phyloP scores from a whole-genome alignment of 805 yeast species.

The Blastobotrys attinorum region DNA sequence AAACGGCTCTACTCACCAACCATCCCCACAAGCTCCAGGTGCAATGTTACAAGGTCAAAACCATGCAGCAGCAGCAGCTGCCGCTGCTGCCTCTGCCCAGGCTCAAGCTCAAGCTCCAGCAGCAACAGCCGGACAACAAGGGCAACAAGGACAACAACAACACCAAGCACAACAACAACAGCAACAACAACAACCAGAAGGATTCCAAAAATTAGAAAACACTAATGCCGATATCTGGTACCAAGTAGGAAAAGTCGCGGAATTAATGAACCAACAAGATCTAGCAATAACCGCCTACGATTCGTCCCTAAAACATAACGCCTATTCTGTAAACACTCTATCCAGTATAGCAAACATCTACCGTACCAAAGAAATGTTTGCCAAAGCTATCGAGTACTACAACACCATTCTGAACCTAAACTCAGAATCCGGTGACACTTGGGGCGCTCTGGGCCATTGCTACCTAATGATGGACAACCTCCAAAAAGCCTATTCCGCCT shows the following conservation, averaged over 20 bases:
- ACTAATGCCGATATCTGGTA: conserved; percentile 61
- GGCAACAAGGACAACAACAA: neutral
- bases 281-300: conserved; percentile 86
- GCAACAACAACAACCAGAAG: neutral
- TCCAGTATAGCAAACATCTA: conserved; percentile 83
- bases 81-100: neutral
- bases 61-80: no score
- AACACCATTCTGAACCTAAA: conserved; percentile 75
- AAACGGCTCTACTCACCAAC: neutral
- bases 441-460: conserved; percentile 95
- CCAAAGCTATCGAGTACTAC: conserved; percentile 90
- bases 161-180: conserved; percentile 1
- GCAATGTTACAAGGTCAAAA: no score
- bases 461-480: conserved; percentile 93
- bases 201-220: conserved; percentile 24
- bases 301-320: conserved; percentile 76
- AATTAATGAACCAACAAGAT: conserved; percentile 78
- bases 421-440: conserved; percentile 89
- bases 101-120: neutral
- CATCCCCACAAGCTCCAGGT: neutral
- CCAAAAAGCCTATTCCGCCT: conserved; percentile 91
- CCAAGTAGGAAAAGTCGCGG: conserved; percentile 84
- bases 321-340: conserved; percentile 76
- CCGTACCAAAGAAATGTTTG: conserved; percentile 81
- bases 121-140: neutral